Percentiles rank a stretch among this genome's conserved stretches.
phyloP scores from a whole-genome alignment of 345 rosid genomes.

The Syzygium jambos region DNA sequence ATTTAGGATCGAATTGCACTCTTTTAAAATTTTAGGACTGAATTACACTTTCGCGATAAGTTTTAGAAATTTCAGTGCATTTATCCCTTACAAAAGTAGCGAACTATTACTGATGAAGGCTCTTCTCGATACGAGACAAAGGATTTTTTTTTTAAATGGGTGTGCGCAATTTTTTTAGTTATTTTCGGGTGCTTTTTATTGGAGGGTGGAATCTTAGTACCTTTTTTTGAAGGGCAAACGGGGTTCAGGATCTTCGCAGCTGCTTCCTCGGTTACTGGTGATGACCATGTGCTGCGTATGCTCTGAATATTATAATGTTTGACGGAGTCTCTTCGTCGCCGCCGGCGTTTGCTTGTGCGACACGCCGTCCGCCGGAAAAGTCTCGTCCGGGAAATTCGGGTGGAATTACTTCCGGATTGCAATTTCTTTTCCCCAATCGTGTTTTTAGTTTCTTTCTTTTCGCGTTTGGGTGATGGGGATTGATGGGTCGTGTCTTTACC shows the following conservation, averaged over 20 bases:
- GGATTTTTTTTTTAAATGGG: too few species aligned
- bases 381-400: not conserved
- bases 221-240: too few species aligned
- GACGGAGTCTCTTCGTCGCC: not conserved
- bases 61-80: too few species aligned
- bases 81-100: too few species aligned
- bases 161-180: too few species aligned
- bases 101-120: too few species aligned
- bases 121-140: too few species aligned
- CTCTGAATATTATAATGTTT: not conserved
- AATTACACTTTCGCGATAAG: too few species aligned
- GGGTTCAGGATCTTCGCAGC: not conserved
- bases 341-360: not conserved
- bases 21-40: too few species aligned
- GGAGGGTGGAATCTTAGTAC: too few species aligned
- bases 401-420: not conserved
- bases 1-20: too few species aligned
- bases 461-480: not conserved
- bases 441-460: not conserved
- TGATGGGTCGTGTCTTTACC: not conserved
- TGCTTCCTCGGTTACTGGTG: not conserved
- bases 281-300: not conserved
- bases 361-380: not conserved
- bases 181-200: too few species aligned
- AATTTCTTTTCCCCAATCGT: not conserved